Base-by-base conservation (phyloP, 352 stramenopile genomes). In the Globisporangium ultimum region DNA sequence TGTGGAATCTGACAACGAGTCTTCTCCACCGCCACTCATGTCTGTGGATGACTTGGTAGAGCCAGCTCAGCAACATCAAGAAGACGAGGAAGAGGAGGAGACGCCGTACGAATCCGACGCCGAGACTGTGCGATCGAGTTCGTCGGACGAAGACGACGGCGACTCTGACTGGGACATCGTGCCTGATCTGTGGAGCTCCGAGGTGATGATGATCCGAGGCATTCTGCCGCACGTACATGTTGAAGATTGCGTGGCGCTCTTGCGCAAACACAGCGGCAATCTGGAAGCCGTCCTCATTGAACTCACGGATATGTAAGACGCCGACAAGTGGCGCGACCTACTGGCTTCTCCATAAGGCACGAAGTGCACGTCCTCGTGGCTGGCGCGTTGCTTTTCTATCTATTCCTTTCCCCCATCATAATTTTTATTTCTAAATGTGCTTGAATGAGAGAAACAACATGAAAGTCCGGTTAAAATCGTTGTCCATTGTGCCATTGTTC, bases 281-380 rank as follows among this genome's bases (percentile, higher is more conserved):
- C 53, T 91, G 21, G 75, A 88, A 45, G 70, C 77, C 0, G 70
- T 79, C 28, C 54, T 89, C 15, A 64, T 87, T 36, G 78, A 87
- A 51, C 70, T 93, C 38, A 89, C 73, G 4, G 78, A 84, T 53
- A 53, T 80, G 49, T 87, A 77, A 84, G 24, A 66, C 17, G 36
- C 22, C 2, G 24, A 32, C 24, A 32, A 32, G 24, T 32, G 24
- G 24, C 24, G 24, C 24, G 24, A 32, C 5, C 24, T 43, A 17
- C 10, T 43, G 2, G 1, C 14, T 43, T 43, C 38, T 10, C 38
- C 14, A 43, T 10, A 17, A 43, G 14, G 14, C 38, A 43, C 24
- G 24, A 5, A 32, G 24, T 32, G 24, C 24, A 32, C 24, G 24
- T 32, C 2, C 24, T 32, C 24, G 24, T 32, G 24, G 49, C 22